Conservation (phyloP, 805 yeast species). For the Ogataea zsoltii region DNA sequence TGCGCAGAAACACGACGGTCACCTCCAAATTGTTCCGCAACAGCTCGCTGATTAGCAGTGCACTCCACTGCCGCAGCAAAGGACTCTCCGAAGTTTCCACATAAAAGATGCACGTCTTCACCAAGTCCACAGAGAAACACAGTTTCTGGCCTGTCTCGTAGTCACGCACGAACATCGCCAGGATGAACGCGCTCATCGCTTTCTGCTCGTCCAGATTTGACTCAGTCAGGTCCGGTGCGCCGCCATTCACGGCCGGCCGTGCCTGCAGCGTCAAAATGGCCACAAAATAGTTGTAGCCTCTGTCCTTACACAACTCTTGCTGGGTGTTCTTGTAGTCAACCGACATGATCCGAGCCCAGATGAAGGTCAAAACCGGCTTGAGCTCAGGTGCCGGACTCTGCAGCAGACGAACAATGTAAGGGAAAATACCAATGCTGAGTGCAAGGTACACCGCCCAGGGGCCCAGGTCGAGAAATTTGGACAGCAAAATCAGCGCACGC, state of each 20-base stretch:
- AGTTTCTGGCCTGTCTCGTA: slow-evolving; percentile 77
- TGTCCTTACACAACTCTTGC: slow-evolving; percentile 87
- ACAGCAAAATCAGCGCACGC: slow-evolving; percentile 79
- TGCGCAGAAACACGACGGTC: slow-evolving; percentile 66
- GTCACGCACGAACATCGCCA: slow-evolving; percentile 81
- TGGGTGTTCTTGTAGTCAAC: slow-evolving; percentile 90
- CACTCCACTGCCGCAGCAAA: slow-evolving; percentile 88
- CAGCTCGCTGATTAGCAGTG: slow-evolving; percentile 71
- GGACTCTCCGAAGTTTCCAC: slow-evolving; percentile 79
- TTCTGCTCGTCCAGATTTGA: slow-evolving; percentile 77
- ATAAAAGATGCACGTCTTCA: slow-evolving; percentile 64
- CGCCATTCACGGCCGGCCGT: background rate
- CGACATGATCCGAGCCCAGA: slow-evolving; percentile 98
- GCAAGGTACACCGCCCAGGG: slow-evolving; percentile 98
- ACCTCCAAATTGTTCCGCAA: slow-evolving; percentile 76
- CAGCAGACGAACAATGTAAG: slow-evolving; percentile 83
- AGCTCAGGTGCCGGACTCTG: slow-evolving; percentile 96
- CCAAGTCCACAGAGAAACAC: slow-evolving; percentile 72
- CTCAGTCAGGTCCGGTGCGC: slow-evolving; percentile 30
- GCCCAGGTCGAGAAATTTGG: slow-evolving; percentile 88
- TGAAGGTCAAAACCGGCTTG: slow-evolving; percentile 90
- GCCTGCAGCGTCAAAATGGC: slow-evolving; percentile 60
- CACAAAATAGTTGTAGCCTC: slow-evolving; percentile 85
- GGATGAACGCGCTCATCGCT: slow-evolving; percentile 92
- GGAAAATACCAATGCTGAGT: slow-evolving; percentile 91